Conservation (phyloP, 2,329 filamentous ascomycete genomes). For the Eutypa lata region DNA sequence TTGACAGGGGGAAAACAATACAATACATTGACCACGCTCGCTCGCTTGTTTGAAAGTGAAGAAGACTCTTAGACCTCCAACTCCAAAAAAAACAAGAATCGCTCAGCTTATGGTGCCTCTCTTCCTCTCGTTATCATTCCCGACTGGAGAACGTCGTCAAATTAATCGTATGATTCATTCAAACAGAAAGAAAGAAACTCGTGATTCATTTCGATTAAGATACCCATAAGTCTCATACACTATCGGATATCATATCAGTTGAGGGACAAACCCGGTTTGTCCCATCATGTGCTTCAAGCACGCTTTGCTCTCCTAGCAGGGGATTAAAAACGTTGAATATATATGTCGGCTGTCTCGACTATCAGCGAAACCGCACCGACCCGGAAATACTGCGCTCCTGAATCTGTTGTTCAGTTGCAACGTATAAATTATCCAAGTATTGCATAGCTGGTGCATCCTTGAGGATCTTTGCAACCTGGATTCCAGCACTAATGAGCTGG, state of each 20-base stretch:
- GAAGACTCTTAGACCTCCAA: not conserved
- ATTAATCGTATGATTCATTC: constrained; percentile 8
- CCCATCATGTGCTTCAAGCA: not conserved
- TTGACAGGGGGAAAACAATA: constrained; percentile 7
- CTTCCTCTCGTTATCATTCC: not conserved
- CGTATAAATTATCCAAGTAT: constrained; percentile 76
- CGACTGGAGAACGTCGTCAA: constrained; percentile 3
- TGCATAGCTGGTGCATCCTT: constrained; percentile 83
- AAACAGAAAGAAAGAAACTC: constrained; percentile 14
- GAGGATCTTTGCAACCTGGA: constrained; percentile 83
- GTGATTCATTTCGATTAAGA: constrained; percentile 22
- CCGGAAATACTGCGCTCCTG: constrained; percentile 57
- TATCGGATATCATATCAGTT: not conserved
- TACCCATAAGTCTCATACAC: constrained; percentile 16
- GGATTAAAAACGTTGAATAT: constrained; percentile 19
- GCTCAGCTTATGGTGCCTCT: not conserved
- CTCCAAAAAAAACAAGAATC: not conserved
- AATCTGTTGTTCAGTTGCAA: constrained; percentile 76
- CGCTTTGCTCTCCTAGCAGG: not conserved
- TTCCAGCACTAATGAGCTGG: constrained; percentile 81
- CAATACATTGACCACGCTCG: constrained; percentile 11
- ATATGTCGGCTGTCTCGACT: constrained; percentile 10
- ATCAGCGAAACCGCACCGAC: constrained; percentile 37
- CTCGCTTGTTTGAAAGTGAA: not conserved
- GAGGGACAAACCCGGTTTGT: not conserved